These are phyloP conservation scores for Pseudogymnoascus sp. DNA, from an alignment of 2,329 filamentous ascomycete genomes.

Conservation along the genomic window DNA sequence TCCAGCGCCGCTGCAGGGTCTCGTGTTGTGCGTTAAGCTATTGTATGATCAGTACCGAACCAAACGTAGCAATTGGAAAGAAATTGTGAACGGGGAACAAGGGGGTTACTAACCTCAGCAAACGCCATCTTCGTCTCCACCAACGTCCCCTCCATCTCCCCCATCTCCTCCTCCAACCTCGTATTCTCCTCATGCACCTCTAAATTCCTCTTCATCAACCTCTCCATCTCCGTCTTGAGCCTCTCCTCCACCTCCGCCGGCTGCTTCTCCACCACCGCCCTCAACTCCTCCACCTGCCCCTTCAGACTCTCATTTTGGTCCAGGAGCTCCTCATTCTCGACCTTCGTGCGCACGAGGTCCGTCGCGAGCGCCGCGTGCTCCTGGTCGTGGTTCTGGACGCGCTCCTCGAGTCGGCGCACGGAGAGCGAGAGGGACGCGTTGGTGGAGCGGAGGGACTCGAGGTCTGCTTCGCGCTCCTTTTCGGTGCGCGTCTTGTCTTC, in stretches of 20 bases:
- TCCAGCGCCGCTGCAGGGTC: conserved; percentile 66
- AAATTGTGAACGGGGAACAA: neutral
- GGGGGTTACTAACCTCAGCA: conserved; percentile 64
- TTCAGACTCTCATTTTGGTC: conserved; percentile 86
- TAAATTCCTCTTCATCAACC: conserved; percentile 83
- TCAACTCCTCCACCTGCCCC: conserved; percentile 76
- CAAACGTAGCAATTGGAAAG: neutral
- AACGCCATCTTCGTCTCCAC: conserved; percentile 92
- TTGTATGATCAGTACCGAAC: conserved; percentile 14
- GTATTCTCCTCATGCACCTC: conserved; percentile 93
- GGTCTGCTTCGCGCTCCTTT: conserved; percentile 71
- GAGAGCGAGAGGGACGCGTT: conserved; percentile 62
- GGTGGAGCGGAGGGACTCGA: conserved; percentile 61
- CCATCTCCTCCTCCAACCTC: conserved; percentile 77
- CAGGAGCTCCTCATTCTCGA: conserved; percentile 81
- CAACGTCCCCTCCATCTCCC: conserved; percentile 84
- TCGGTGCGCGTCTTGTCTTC: conserved; percentile 80
- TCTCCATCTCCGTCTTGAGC: conserved; percentile 77
- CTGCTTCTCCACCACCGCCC: conserved; percentile 80
- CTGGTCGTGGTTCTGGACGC: conserved; percentile 76
- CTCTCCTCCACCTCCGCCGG: conserved; percentile 77
- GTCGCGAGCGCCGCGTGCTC: conserved; percentile 89
- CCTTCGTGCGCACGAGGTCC: conserved; percentile 83
- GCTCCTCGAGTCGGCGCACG: conserved; percentile 78
- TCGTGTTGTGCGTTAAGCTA: conserved; percentile 66